phyloP scores from a whole-genome alignment of 2,329 filamentous ascomycete genomes.

The Colletotrichum sp. region DNA sequence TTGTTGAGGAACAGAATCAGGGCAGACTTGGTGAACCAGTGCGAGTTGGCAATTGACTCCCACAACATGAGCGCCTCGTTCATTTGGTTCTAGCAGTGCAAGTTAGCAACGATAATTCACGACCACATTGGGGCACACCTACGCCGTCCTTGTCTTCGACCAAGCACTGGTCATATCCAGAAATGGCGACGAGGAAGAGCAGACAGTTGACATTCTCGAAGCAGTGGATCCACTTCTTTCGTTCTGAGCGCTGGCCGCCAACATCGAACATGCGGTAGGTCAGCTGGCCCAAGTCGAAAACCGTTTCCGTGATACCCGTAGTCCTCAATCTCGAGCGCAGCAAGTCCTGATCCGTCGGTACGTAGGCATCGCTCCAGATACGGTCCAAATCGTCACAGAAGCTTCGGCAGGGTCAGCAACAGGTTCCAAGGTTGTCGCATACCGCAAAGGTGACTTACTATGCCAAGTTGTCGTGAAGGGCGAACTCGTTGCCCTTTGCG shows the following conservation, averaged over 20 bases:
- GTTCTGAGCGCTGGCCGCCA: slow-evolving; percentile 88
- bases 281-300: slow-evolving; percentile 89
- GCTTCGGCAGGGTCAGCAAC: slow-evolving; percentile 48
- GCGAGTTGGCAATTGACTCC: slow-evolving; percentile 84
- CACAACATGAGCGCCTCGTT: slow-evolving; percentile 88
- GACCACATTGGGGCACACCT: slow-evolving; percentile 42
- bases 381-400: slow-evolving; percentile 83
- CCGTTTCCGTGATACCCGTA: slow-evolving; percentile 93
- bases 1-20: slow-evolving; percentile 89
- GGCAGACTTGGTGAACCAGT: slow-evolving; percentile 83
- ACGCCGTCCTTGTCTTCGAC: slow-evolving; percentile 97
- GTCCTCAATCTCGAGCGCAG: slow-evolving; percentile 88
- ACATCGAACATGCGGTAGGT: slow-evolving; percentile 98
- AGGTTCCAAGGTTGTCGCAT: neutral
- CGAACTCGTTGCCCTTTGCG: slow-evolving; percentile 92
- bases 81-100: slow-evolving; percentile 76
- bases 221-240: slow-evolving; percentile 97
- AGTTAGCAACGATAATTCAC: slow-evolving; percentile 22
- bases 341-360: slow-evolving; percentile 94
- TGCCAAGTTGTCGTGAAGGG: slow-evolving; percentile 91
- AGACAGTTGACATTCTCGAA: slow-evolving; percentile 94
- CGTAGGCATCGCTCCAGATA: slow-evolving; percentile 77
- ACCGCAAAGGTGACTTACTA: slow-evolving; percentile 67
- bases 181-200: slow-evolving; percentile 92
- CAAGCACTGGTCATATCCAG: slow-evolving; percentile 94